phyloP scores from a whole-genome alignment of 805 yeast species.

The Sporopachydermia quercuum region DNA sequence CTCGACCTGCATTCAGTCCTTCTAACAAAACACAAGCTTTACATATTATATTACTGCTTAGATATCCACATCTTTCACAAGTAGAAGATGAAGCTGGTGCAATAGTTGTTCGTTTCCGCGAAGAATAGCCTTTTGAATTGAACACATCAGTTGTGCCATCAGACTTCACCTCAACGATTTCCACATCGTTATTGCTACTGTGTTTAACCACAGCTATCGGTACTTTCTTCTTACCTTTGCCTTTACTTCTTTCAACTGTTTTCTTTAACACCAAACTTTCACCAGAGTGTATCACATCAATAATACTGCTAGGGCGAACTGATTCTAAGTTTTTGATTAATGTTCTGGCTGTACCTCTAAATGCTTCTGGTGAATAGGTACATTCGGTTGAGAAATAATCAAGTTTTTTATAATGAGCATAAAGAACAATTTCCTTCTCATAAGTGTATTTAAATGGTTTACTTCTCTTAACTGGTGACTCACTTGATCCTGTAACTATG shows the following conservation, averaged over 20 bases:
- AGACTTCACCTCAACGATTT: conserved; percentile 34
- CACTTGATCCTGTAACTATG: conserved; percentile 62
- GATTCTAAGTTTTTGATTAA: conserved; percentile 81
- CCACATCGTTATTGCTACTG: conserved; percentile 18
- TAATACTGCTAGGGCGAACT: conserved; percentile 80
- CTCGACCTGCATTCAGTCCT: conserved; percentile 66
- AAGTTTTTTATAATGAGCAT: conserved; percentile 89
- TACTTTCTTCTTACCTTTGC: conserved; percentile 18
- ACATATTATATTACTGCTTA: conserved; percentile 78
- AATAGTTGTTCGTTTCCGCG: conserved; percentile 53
- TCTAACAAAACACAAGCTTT: conserved; percentile 85
- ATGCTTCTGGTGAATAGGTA: conserved; percentile 96
- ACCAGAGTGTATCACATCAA: conserved; percentile 90
- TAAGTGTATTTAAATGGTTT: conserved; percentile 94
- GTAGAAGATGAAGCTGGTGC: background rate
- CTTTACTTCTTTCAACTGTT: conserved; percentile 28
- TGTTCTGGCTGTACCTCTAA: conserved; percentile 92
- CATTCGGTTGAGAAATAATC: conserved; percentile 97
- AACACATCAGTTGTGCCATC: conserved; percentile 40
- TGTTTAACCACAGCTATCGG: no score
- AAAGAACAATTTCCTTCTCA: conserved; percentile 92
- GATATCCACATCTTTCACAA: conserved; percentile 87
- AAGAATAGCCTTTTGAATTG: conserved; percentile 23
- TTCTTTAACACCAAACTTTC: conserved; percentile 62
- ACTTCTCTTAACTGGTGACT: conserved; percentile 79